Conservation (phyloP, 2,329 filamentous ascomycete species). For the Venturia carpophila region DNA sequence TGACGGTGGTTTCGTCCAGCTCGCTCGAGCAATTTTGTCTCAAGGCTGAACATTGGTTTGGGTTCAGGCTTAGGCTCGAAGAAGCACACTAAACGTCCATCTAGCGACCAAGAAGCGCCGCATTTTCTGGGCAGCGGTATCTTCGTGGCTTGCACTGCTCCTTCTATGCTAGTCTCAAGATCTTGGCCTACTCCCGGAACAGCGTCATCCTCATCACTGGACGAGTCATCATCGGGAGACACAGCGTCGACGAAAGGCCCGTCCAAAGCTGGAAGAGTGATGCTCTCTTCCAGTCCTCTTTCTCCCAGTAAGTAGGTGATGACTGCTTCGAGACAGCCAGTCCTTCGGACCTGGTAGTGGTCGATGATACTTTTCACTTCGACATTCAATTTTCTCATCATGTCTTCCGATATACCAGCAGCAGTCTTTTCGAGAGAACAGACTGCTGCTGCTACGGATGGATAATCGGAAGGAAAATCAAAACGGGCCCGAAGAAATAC, state of each 20-base stretch:
- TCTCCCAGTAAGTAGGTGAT: constrained; percentile 55
- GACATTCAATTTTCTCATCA: constrained; percentile 40
- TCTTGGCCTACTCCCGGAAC: constrained; percentile 35
- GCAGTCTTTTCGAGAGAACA: constrained; percentile 52
- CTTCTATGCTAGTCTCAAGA: constrained; percentile 42
- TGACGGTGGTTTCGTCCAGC: constrained; percentile 43
- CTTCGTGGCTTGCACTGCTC: constrained; percentile 48
- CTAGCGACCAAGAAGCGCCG: constrained; percentile 50
- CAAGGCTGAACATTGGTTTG: constrained; percentile 41
- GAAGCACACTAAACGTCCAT: constrained; percentile 51
- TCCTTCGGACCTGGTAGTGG: constrained; percentile 44
- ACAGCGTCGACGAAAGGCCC: constrained; percentile 35
- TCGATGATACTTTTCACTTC: constrained; percentile 50
- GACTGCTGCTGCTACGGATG: constrained; percentile 40
- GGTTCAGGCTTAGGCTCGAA: constrained; percentile 47
- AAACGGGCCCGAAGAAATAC: constrained; percentile 51
- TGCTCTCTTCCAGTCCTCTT: constrained; percentile 49
- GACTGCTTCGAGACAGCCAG: constrained; percentile 54
- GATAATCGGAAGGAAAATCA: constrained; percentile 51
- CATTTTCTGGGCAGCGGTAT: constrained; percentile 54
- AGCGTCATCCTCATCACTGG: constrained; percentile 64
- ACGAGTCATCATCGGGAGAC: constrained; percentile 60
- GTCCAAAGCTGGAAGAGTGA: constrained; percentile 49
- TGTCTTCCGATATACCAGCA: constrained; percentile 43
- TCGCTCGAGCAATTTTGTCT: constrained; percentile 42